Evolutionary conservation across 805 yeast genomes (phyloP).

Genomic region (Myxozyma mucilagina): DNA sequence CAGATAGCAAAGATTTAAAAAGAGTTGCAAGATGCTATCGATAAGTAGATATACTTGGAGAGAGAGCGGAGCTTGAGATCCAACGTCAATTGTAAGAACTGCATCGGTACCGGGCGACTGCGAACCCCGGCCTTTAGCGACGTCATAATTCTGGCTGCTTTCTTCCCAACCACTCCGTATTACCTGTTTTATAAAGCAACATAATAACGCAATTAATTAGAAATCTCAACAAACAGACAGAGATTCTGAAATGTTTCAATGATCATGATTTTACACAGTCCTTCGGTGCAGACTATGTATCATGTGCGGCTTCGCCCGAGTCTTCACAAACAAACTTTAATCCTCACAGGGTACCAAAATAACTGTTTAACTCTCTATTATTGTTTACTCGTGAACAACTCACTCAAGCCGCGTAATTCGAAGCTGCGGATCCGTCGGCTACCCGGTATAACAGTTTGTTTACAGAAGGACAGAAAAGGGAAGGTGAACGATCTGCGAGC

Average conservation of each 20-base stretch:
- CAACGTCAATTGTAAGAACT: neutral
- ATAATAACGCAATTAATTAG: no score
- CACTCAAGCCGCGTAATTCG: neutral
- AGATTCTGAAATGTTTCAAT: no score
- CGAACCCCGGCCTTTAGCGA: conserved; percentile 9
- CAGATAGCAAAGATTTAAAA: neutral
- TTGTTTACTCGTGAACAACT: neutral
- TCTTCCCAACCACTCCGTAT: neutral
- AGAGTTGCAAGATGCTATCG: neutral
- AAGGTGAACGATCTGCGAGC: neutral
- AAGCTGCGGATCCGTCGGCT: neutral
- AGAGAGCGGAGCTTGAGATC: neutral
- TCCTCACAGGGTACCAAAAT: neutral
- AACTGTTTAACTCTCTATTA: no score
- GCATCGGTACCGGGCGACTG: conserved; percentile 13
- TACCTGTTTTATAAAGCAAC: neutral
- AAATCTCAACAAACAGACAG: no score
- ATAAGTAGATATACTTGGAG: neutral
- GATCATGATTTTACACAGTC: neutral
- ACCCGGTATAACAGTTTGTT: neutral
- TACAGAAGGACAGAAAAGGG: neutral
- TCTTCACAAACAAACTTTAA: neutral
- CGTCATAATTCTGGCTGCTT: neutral
- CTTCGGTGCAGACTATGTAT: neutral
- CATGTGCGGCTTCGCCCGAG: neutral